phyloP scores from a whole-genome alignment of 257 asterid genomes.

The Coffea canephora region DNA sequence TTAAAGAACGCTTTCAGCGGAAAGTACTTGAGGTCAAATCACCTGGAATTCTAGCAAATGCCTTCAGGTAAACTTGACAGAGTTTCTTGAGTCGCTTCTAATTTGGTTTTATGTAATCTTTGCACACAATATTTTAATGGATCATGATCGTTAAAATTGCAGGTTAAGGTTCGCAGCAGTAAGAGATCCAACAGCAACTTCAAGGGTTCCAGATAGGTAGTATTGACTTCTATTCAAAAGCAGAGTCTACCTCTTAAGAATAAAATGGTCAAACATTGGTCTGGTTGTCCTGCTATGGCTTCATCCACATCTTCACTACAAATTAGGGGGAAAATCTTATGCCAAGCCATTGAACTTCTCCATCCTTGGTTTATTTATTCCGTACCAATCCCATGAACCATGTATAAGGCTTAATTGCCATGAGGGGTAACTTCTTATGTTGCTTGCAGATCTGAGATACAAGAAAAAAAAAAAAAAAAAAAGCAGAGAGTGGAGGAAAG shows the following conservation, averaged over 20 bases:
- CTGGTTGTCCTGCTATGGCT: neutral
- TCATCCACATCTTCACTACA: too few relatives aligned
- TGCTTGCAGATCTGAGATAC: too few relatives aligned
- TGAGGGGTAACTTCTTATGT: too few relatives aligned
- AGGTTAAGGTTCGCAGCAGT: slow-evolving; percentile 72
- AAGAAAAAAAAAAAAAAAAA: too few relatives aligned
- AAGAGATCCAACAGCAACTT: slow-evolving; percentile 57
- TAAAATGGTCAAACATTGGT: neutral
- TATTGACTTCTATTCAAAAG: slow-evolving; percentile 63
- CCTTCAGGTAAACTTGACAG: slow-evolving; percentile 60
- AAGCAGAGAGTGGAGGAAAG: too few relatives aligned
- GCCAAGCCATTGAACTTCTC: too few relatives aligned
- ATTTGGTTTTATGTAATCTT: neutral
- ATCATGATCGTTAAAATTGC: slow-evolving; percentile 17
- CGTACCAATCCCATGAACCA: too few relatives aligned
- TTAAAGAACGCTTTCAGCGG: too few relatives aligned
- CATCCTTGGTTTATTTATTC: too few relatives aligned
- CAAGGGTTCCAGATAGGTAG: slow-evolving; percentile 87
- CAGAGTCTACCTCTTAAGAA: slow-evolving; percentile 19
- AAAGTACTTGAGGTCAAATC: too few relatives aligned
- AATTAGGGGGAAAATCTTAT: too few relatives aligned
- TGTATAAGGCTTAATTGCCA: too few relatives aligned
- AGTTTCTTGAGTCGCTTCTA: neutral
- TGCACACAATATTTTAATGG: neutral
- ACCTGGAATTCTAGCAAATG: slow-evolving; percentile 39